Evolutionary conservation across 495 filamentous ascomycete genomes (phyloP).

Genomic region (Aspergillus carlsbadensis): DNA sequence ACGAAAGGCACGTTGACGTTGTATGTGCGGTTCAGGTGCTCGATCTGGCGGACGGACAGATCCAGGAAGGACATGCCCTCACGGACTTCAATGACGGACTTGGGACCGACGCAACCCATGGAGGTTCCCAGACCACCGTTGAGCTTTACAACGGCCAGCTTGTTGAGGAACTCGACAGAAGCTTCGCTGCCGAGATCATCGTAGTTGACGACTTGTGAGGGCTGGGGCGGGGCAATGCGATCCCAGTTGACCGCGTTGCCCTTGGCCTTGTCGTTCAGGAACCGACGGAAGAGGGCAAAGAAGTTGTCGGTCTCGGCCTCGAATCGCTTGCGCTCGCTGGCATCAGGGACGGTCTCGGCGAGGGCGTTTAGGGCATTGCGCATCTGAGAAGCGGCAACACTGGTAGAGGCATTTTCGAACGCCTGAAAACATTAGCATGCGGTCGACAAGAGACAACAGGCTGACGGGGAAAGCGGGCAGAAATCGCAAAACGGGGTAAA

Average conservation of each 20-base stretch:
- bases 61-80: conserved; percentile 99
- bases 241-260: conserved; percentile 95
- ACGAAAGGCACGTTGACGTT: conserved; percentile 97
- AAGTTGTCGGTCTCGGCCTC: conserved; percentile 99
- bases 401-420: conserved; percentile 98
- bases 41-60: conserved; percentile 97
- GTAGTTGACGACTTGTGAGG: conserved; percentile 92
- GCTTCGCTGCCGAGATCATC: conserved; percentile 78
- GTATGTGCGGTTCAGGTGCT: conserved; percentile 98
- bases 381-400: conserved; percentile 97
- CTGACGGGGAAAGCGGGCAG: background rate
- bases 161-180: conserved; percentile 90
- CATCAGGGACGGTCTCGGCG: conserved; percentile 82
- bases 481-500: background rate
- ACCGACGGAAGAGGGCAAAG: conserved; percentile 95
- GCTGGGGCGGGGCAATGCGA: conserved; percentile 87
- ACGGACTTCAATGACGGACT: conserved; percentile 99
- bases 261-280: conserved; percentile 98
- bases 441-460: too few relatives aligned
- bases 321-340: conserved; percentile 82
- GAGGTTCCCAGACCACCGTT: conserved; percentile 99
- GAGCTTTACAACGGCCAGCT: conserved; percentile 97
- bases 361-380: conserved; percentile 94
- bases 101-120: conserved; percentile 99
- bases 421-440: conserved; percentile 55